These are phyloP conservation scores for Phalaenopsis hybrid DNA, from an alignment of 116 monocot genomes.

Conservation along the genomic window DNA sequence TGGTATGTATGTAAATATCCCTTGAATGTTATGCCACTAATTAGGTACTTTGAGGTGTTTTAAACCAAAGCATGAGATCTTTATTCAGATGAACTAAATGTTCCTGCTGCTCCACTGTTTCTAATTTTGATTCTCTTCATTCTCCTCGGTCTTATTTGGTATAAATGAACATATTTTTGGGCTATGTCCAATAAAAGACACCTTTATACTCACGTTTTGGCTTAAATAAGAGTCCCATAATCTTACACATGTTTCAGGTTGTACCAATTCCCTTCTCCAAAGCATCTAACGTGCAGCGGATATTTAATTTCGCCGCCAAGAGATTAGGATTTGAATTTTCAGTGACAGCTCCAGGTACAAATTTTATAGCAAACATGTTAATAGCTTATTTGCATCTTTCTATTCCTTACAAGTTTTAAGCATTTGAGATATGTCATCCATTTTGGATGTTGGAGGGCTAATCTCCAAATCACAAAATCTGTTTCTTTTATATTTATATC, in stretches of 20 bases:
- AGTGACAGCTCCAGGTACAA: constrained; percentile 29
- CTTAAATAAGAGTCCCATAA: background rate
- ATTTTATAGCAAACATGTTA: constrained; percentile 1
- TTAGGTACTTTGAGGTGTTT: background rate
- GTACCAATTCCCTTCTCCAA: constrained; percentile 76
- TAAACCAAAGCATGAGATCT: background rate
- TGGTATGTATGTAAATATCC: too few relatives aligned
- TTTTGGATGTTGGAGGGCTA: background rate
- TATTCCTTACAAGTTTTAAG: background rate
- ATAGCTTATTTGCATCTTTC: background rate
- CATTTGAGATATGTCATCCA: background rate
- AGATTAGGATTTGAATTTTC: constrained; percentile 76
- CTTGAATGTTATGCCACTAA: background rate
- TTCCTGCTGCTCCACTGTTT: background rate
- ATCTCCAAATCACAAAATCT: background rate
- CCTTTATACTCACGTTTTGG: background rate
- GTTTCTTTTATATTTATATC: background rate
- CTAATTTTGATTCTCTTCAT: background rate
- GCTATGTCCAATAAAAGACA: background rate
- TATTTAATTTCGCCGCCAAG: constrained; percentile 73
- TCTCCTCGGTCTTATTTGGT: background rate
- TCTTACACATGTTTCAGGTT: constrained; percentile 35
- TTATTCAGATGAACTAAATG: constrained; percentile 2
- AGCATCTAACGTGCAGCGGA: constrained; percentile 41
- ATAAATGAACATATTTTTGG: background rate